Base-by-base conservation (phyloP, 2,329 filamentous ascomycete genomes). In the Pseudogymnoascus sp. region DNA sequence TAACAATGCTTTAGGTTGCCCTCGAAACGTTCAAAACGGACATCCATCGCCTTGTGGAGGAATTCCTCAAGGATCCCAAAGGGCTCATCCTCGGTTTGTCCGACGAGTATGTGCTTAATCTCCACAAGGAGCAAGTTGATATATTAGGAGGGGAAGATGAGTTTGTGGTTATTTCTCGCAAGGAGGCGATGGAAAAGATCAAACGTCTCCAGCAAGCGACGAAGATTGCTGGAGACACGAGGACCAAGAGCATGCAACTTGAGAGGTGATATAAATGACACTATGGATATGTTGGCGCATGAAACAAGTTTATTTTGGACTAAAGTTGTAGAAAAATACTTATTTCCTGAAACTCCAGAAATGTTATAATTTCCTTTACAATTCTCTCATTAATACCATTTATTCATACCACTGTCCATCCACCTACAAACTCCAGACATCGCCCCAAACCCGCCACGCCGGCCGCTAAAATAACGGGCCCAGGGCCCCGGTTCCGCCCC, bases 111-210 rank as follows among this genome's bases (percentile, higher is more conserved):
- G 59, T 73, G 12, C 42, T 65, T 5, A 63, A 38, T 0, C 61
- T 73, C 2, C 37, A 59, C 1, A 64, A 66, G 14, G 69, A 70
- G 14, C 64, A 66, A 23, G 59, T 73, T 12, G 62, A 66, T 28
- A 63, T 60, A 38, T 61, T 73, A 14, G 70, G 66, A 3, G 64
- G 69, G 2, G 71, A 73, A 40, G 69, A 72, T 11, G 66, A 70
- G 2, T n/a, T 10, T 53, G 59, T 64, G 3, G 53, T 66, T 40
- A 46, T 44, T 31, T 4, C 14, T 38, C 65, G 66, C 31, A 61
- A 62, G 50, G 62, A 66, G 38, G 16, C 62, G n/a, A 53, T 46
- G 16, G 65, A 28, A 5, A 62, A 62, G 37, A 64, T 68, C 18
- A 31, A 21, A 53, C 59, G 62, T 25, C 53, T 67, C 5, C 56